Conservation (phyloP, 176 grass and related monocot species). For the Coix lacrymajobi region DNA sequence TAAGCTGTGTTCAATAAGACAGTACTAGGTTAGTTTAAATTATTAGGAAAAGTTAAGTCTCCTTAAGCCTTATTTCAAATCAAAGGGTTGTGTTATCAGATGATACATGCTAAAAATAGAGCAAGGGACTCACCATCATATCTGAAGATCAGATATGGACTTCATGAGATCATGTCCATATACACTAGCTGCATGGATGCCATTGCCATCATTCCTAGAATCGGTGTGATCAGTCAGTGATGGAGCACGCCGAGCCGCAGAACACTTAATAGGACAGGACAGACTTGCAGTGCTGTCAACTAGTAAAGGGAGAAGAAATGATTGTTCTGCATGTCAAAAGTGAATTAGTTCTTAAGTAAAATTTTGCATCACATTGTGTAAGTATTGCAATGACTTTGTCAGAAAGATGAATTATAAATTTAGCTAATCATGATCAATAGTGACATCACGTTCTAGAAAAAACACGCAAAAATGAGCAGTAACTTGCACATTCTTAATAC, state of each 20-base stretch:
- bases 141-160: conserved; percentile 78
- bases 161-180: conserved; percentile 27
- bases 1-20: background rate
- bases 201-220: conserved; percentile 13
- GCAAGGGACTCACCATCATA: conserved; percentile 89
- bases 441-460: background rate
- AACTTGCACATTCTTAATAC: background rate
- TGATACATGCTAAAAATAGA: conserved; percentile 21
- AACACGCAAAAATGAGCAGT: background rate
- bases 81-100: background rate
- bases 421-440: background rate
- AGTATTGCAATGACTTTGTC: background rate
- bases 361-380: background rate
- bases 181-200: conserved; percentile 11
- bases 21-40: background rate
- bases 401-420: background rate
- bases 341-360: background rate
- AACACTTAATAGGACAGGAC: background rate
- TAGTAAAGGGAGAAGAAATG: background rate
- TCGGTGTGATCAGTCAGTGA: background rate
- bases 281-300: conserved; percentile 8
- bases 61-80: background rate
- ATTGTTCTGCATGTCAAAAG: conserved; percentile 26
- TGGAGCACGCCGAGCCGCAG: conserved; percentile 3
- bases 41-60: background rate